Evolutionary conservation across 2,329 filamentous ascomycete genomes (phyloP), one percentile per base, ranked within the genome.

Genomic region (Botrytis deweyae): DNA sequence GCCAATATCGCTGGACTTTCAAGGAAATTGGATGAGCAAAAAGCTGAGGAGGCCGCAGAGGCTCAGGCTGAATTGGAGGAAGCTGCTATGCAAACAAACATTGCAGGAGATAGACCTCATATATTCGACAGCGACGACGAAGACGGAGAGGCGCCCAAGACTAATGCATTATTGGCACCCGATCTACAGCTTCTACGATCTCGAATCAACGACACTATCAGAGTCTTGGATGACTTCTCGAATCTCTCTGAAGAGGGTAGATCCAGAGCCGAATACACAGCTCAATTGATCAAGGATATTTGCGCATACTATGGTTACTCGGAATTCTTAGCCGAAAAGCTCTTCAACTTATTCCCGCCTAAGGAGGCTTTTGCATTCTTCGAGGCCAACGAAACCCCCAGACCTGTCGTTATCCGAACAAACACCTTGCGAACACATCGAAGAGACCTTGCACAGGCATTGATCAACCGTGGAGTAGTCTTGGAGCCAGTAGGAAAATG

Each of bases 281-380:
- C 90, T 36, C 93, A 97, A 82, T 87, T 99, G 72, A 84, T 98
- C 75, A 93, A 94, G 83, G 96, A 99, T 80, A 93, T 98, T 74
- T 98, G 94, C 85, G 90, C 92, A 73, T 99, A 99, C 87, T 99
- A 99, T 82, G 95, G 95, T 75, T 99, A 99, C 86, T 97, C 93
- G 5, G 90, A 92, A 55, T 98, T 92, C 84, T 88, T 99, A n/a
- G 96, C 95, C 7, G 93, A 97, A 84, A 99, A 98, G 87, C 90
- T 99, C 25, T 94, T 95, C 85, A 91, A 92, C 80, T 90, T 99
- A 10, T 98, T 99, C 84, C 90, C 94, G 1, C 93, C 96, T 0
- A 91, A 92, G 79, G 96, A 99, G 85, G 96, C 96, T 0, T 97
- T 98, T 79, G 95, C 95, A 72, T 99, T 99, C 84, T 98, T 99